Percentiles rank a stretch among this genome's conserved stretches.
Evolutionary conservation across 495 filamentous ascomycete species (phyloP).

Genomic region (Bombardia bombarda): DNA sequence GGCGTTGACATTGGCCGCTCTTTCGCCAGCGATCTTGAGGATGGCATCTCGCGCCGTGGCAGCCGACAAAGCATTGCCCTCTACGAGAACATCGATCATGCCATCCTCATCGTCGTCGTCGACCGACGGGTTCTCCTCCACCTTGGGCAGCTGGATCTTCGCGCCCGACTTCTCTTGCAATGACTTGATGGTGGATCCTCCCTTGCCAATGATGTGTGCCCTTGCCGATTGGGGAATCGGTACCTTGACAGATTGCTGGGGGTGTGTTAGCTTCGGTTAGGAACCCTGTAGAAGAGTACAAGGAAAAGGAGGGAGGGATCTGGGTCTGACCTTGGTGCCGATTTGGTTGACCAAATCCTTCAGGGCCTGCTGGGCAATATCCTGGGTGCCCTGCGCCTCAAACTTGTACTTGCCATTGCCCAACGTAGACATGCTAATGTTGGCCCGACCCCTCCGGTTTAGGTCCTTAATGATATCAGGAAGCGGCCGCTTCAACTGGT

Average conservation of each 20-base stretch:
- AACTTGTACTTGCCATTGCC: conserved; percentile 63
- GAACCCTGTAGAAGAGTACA: not conserved
- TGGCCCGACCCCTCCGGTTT: conserved; percentile 79
- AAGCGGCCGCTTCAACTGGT: conserved; percentile 73
- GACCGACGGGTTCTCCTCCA: conserved; percentile 46
- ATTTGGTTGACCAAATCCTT: conserved; percentile 80
- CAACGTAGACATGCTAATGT: conserved; percentile 64
- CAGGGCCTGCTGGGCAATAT: conserved; percentile 71
- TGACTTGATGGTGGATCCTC: conserved; percentile 81
- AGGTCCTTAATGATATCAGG: conserved; percentile 78
- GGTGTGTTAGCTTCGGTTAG: not conserved
- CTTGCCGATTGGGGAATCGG: conserved; percentile 75
- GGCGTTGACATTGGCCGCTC: conserved; percentile 69
- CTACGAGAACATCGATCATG: conserved; percentile 76
- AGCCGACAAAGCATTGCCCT: conserved; percentile 81
- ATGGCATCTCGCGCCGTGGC: conserved; percentile 76
- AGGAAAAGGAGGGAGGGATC: not conserved
- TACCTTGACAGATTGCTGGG: conserved; percentile 62
- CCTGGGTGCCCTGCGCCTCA: conserved; percentile 69
- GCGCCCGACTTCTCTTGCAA: conserved; percentile 81
- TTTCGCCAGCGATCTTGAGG: conserved; percentile 75
- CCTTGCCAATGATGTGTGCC: conserved; percentile 82
- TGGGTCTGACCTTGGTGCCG: conserved; percentile 63
- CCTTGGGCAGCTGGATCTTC: conserved; percentile 77
- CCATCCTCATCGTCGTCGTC: conserved; percentile 77